Base-by-base conservation (phyloP, 1,139 yeast species). In the Saccharomyces hybrid region DNA sequence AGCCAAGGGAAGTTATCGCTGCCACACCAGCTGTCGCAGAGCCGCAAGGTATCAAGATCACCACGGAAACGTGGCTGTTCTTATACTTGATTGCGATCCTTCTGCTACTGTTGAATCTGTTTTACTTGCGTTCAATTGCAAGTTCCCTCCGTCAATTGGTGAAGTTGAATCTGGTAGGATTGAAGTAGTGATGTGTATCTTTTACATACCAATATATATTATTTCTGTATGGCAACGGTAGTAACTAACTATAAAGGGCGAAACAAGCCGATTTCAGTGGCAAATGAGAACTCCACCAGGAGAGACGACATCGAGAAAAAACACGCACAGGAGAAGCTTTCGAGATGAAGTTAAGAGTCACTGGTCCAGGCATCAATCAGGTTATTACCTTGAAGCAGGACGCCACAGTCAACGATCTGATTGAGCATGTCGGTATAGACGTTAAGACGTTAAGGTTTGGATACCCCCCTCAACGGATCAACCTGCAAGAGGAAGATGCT, bases 401-500 rank as follows among this genome's bases (percentile, higher is more conserved):
- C 11, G 60, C 64, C 16, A 57, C 62, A 0, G 9, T 71, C 11
- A 24, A 44, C 3, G 64, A 62, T 9, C 57, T 71, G 12, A 14
- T 64, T 6, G 50, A 52, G 4, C 59, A 51, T 11, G 42, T 65
- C 21, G 56, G 54, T 2, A 54, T 54, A 0, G 49, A 62, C 6
- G 58, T 64, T 24, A 48, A 54, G 4, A 65, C 60, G 21, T 68
- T 84, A 51, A 77, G 78, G 58, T 70, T 64, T 29, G 91, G 90
- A 9, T 84, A 79, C 60, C 91, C 91, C 2, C 88, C 88, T 0
- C 76, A 73, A 58, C 59, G 71, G 2, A 58, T 84, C 2, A 73
- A 71, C 21, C 55, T 78, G 7, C 53, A 54, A 12, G 61, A 56
- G 16, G 57, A 55, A 4, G 51, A 54, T 2, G 44, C 57, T 19